Evolutionary conservation across 1,284 basidiomycete species (phyloP), one percentile per base, ranked within the genome.

Genomic region (Trichosporon sp.): DNA sequence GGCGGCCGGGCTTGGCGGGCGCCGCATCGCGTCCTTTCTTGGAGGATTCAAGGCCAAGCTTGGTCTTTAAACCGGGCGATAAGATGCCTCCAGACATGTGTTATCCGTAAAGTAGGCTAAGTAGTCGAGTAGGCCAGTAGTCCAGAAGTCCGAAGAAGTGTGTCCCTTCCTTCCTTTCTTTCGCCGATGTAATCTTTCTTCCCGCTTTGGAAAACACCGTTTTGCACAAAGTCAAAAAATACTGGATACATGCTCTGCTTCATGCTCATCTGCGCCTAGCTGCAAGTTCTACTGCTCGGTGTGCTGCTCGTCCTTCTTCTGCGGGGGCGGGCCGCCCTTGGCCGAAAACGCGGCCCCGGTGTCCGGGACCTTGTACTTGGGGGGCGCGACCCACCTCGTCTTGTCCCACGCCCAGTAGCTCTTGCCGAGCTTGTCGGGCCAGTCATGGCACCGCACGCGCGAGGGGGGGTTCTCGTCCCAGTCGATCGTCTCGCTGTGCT

Each of bases 351-450:
- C 59, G 14, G 59, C 59, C 11, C 59, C 59, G 16, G 37, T 32
- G 32, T 63, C 59, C 32, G 59, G 59, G 2, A 63, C 16, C 31
- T 31, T 32, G n/a, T 37, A 64, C 54, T 37, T 38, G 11, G 78
- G 78, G 26, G 77, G 72, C 48, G 75, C 74, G 32, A 77, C 75
- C 78, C 79, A 79, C 64, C 78, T 67, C 32, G 78, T 76, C 0
- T 59, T 75, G 54, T 78, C 77, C 78, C 77, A 78, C 2, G 75
- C 76, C 76, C 77, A 77, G 54, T 70, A 74, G n/a, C 65, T 54
- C 73, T 80, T 80, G 8, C 80, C 80, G 4, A 70, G 74, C 71
- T 78, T 78, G 65, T 81, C 78, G 8, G 80, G 80, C 80, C 80
- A 81, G 68, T 80, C 79, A 69, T 80, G 79, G 61, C 80, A 81